These are phyloP conservation scores for Scheffersomyces quercinus DNA, from an alignment of 1,139 yeast species.

Conservation along the genomic window DNA sequence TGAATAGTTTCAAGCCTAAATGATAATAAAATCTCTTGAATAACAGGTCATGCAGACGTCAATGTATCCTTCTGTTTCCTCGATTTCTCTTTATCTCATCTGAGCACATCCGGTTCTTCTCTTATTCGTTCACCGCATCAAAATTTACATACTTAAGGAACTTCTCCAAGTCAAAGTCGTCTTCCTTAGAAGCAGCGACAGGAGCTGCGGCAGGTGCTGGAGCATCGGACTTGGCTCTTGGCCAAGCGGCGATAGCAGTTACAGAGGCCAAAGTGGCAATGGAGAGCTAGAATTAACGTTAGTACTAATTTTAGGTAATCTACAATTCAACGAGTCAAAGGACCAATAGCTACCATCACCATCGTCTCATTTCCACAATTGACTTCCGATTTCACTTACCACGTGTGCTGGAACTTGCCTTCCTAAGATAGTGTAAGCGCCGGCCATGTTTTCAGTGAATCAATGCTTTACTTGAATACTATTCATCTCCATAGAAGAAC, in stretches of 20 bases:
- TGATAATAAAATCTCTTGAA: too few relatives aligned
- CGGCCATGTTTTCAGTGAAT: conserved; percentile 45
- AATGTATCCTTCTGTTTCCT: too few relatives aligned
- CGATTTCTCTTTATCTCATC: neutral
- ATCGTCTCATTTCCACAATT: neutral
- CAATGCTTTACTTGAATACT: neutral
- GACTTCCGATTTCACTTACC: conserved; percentile 37
- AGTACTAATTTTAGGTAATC: neutral
- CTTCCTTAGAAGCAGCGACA: conserved; percentile 38
- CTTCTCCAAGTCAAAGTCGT: conserved; percentile 65
- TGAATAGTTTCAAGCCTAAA: too few relatives aligned
- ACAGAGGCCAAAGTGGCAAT: conserved; percentile 48
- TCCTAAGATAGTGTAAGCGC: conserved; percentile 64
- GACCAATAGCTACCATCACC: conserved; percentile 4
- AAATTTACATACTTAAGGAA: conserved; percentile 50
- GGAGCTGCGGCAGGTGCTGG: conserved; percentile 26
- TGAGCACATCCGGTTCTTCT: neutral
- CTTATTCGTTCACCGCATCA: neutral
- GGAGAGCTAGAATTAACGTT: conserved; percentile 32
- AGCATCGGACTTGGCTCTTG: conserved; percentile 34
- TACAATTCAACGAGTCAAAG: too few relatives aligned
- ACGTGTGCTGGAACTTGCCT: conserved; percentile 64
- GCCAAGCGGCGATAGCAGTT: conserved; percentile 45
- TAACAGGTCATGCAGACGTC: too few relatives aligned
- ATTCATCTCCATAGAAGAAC: too few relatives aligned